Base-by-base conservation (phyloP, 2,329 filamentous ascomycete genomes). In the Drechslera avenae region DNA sequence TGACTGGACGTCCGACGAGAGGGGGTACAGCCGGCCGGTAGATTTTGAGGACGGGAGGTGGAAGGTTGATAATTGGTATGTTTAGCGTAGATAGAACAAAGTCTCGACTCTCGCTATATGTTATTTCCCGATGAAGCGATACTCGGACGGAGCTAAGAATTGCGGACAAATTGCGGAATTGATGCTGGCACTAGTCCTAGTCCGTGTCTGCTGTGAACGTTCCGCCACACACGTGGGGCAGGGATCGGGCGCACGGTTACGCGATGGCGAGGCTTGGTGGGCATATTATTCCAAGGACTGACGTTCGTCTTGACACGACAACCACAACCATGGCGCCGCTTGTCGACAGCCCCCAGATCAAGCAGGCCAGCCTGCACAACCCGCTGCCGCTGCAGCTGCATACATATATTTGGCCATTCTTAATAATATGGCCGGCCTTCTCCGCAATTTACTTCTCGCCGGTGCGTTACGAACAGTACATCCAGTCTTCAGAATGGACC, bases 401-500 rank as follows among this genome's bases (percentile, higher is more conserved):
- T 75, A 79, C 90, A 63, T 99, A 99, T 73, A 77, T 96, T 64
- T 96, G 91, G 90, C 94, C 94, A 0, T 99, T 97, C 70, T 79
- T 87, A 53, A 86, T 97, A 62, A 80, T 92, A 67, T 99, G 95
- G 92, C 94, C 95, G 44, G 78, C 89, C 66, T 97, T 97, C 76
- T 84, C 96, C 60, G 85, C 89, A 73, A 86, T 92, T 75, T 97
- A 96, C 74, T 85, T 96, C 46, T 88, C 86, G 17, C 81, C 86
- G 55, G 87, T 91, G 46, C 86, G 90, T 61, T 99, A 99, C 75
- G 88, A 96, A 61, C 88, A 87, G 71, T 87, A 97, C 78, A 95
- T 99, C 59, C 85, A 89, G 66, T 92, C 88, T n/a, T 86, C 89
- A 64, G 94, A 99, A 81, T 99, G 94, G 93, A 97, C 95, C 1